Base-by-base conservation (phyloP, 2,329 filamentous ascomycete species). In the Purpureocillium takamizusanense region DNA sequence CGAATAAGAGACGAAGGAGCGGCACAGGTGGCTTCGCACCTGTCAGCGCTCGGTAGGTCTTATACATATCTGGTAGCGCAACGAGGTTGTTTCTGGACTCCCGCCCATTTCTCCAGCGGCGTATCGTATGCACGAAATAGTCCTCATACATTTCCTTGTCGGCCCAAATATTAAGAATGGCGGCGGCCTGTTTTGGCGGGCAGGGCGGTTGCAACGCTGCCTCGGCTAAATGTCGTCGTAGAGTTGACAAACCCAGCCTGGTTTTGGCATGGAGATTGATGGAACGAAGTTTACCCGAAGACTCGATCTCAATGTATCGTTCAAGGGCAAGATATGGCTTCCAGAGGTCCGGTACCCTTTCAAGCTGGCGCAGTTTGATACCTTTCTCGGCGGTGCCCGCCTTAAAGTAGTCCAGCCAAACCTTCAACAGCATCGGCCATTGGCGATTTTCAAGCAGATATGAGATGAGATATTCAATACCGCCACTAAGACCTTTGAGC, bases 1-100 rank as follows among this genome's bases (percentile, higher is more conserved):
- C 60, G 46, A 75, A 66, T 56, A 74, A 61, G 37, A 56, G 56
- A 31, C 61, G 59, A 5, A 77, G 54, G 12, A 71, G 57, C 1
- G 47, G 39, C 11, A 56, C 48, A 10, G 61, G 56, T 2, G 70
- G 63, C 23, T 49, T 50, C 18, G 55, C 60, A 8, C 50, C 51
- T 2, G 65, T 58, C 11, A 74, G 48, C 12, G 57, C 41, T 25
- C 71, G 65, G 43, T 72, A 75, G 17, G 60, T 52, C 12, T 53
- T 49, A 48, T 76, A 77, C 9, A 72, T 58, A 3, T 63, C 51
- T 0, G 54, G 49, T 1, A 70, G 56, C 21, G 64, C 51, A 18
- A 53, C 49, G 11, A 56, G 43, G 35, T 36, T 60, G 47, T 31
- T 50, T 27, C 43, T 53, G 8, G 49, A 40, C 30, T 60, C 53